Evolutionary conservation across 192 early-diverging fungal genomes (phyloP).

Genomic region (Linnemannia elongata): DNA sequence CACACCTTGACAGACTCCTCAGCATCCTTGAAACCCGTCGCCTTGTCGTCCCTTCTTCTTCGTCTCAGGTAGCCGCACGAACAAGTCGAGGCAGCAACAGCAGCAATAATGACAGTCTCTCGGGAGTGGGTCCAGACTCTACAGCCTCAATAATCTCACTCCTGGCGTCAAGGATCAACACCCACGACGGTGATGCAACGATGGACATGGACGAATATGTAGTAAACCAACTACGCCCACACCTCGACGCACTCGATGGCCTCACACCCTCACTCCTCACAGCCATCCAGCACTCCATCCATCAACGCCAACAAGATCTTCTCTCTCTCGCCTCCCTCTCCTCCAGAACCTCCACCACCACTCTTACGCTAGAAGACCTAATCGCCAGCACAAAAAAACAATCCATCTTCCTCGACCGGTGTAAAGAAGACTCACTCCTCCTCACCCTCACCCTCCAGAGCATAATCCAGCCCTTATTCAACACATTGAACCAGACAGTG

Average conservation of each 20-base stretch:
- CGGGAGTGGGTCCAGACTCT: not conserved
- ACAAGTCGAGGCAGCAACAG: not conserved
- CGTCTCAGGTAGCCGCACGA: not conserved
- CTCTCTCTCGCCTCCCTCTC: not conserved
- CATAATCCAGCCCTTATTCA: constrained; percentile 5
- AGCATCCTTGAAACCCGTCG: constrained; percentile 34
- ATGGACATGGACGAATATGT: constrained; percentile 28
- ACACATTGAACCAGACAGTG: constrained; percentile 28
- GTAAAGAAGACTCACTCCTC: constrained; percentile 1
- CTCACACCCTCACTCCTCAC: constrained; percentile 8
- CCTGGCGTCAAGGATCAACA: not conserved
- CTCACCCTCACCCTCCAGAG: not conserved
- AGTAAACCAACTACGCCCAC: constrained; percentile 25
- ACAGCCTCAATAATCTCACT: not conserved
- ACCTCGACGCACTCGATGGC: constrained; percentile 25
- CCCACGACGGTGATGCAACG: not conserved
- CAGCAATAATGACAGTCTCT: not conserved
- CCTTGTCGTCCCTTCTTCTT: not conserved
- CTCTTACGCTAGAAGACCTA: not conserved
- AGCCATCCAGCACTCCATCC: constrained; percentile 32
- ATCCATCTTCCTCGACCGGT: not conserved
- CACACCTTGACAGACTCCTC: constrained; percentile 37
- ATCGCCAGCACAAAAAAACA: not conserved
- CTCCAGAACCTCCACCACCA: not conserved
- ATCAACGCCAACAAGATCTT: constrained; percentile 8